Percentiles rank a stretch among this genome's conserved stretches.
Evolutionary conservation across 257 asterid genomes (phyloP).

Genomic region (Coffea eugenioides): DNA sequence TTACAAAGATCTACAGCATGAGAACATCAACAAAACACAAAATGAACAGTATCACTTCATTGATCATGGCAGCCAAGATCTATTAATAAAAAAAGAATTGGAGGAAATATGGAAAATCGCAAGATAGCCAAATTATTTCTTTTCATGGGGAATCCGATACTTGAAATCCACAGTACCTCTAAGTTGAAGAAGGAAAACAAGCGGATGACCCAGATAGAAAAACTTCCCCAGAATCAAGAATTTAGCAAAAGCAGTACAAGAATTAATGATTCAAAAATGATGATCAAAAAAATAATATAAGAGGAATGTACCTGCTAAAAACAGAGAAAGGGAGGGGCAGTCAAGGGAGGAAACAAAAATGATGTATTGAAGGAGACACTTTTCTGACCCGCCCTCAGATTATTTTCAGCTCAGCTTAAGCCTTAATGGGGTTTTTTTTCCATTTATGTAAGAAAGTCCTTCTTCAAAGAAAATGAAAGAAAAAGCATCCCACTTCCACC

Average conservation of each 20-base stretch:
- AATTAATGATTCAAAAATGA: conserved; percentile 28
- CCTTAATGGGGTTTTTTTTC: conserved; percentile 5
- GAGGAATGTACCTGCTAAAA: conserved; percentile 15
- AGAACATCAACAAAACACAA: not conserved
- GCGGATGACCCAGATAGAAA: not conserved
- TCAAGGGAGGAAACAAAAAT: conserved; percentile 12
- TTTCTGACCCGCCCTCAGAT: conserved; percentile 23
- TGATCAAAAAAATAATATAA: conserved; percentile 28
- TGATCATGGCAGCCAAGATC: conserved; percentile 7
- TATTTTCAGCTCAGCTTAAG: conserved; percentile 26
- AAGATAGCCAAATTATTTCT: conserved; percentile 3
- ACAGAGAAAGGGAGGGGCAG: conserved; percentile 16
- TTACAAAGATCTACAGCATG: conserved; percentile 17
- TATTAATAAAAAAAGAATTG: not conserved
- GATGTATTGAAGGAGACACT: conserved; percentile 18
- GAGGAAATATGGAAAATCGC: not conserved
- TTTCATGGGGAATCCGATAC: conserved; percentile 15
- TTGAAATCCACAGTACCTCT: conserved; percentile 11
- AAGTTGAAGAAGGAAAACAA: conserved; percentile 12
- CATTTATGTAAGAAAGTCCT: conserved; percentile 13
- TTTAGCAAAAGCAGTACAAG: conserved; percentile 1
- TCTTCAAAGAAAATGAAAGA: conserved; percentile 18
- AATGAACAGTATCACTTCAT: not conserved
- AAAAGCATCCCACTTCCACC: conserved; percentile 20
- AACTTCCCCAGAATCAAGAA: not conserved